Evolutionary conservation across 2,329 filamentous ascomycete genomes (phyloP), one percentile per base, ranked within the genome.

Genomic region (Peltaster fructicola): DNA sequence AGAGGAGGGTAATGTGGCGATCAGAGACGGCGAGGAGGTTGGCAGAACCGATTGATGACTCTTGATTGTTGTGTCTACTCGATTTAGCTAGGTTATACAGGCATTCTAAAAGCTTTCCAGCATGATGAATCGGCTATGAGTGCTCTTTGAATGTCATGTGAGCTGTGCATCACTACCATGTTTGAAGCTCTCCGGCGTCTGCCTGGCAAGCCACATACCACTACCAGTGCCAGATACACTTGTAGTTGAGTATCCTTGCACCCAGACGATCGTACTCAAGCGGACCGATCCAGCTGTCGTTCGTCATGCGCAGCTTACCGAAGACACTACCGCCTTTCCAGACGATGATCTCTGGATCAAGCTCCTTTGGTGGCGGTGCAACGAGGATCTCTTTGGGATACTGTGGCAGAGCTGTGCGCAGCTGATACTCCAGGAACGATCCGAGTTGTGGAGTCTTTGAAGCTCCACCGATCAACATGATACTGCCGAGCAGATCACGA

Each of bases 241-340:
- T 91, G 52, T 88, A 79, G 37, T 82, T 80, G 47, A 98, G 56
- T 30, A 85, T 65, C 43, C 88, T 67, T 31, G 71, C 65, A 3
- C 84, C 85, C 26, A 93, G 49, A 30, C 80, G 68, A 55, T 93
- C 82, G 52, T 85, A 93, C 59, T 95, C 85, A 41, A 75, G 62
- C 22, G 70, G 68, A 8, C 74, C 76, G 44, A 95, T 80, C 88
- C 88, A 98, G 42, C 77, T 88, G 50, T 98, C 88, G 53, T 95
- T 95, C 9, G 81, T 84, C 22, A 58, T 59, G 31, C 73, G 68
- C 39, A 95, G 57, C 55, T 91, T 82, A 3, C 81, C 84, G 59
- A 93, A 98, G 9, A 98, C 84, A 47, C 82, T 92, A 1, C 80
- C 88, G 4, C 88, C 88, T 63, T 98, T 98, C 88, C 88, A 98